Conservation (phyloP, 257 asterid species). For the Primulina huaijiensis region DNA sequence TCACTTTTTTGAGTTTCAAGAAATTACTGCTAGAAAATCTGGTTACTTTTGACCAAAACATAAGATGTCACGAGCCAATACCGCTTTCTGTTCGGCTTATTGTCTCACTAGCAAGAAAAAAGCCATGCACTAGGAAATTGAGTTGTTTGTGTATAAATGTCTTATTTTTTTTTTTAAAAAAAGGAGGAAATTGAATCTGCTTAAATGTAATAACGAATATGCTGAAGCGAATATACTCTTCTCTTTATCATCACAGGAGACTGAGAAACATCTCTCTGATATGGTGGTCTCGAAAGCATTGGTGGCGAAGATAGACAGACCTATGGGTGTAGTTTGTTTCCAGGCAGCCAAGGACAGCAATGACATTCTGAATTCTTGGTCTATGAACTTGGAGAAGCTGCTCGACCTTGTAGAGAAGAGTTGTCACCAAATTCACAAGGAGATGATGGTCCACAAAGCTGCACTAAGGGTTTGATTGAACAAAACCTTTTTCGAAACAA, state of each 20-base stretch:
- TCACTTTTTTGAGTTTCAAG: no score
- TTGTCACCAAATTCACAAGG: slow-evolving; percentile 99
- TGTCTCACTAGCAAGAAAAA: neutral
- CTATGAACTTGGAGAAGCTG: slow-evolving; percentile 88
- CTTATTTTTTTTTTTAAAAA: neutral
- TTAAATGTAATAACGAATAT: neutral
- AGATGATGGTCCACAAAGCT: slow-evolving; percentile 91
- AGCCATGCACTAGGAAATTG: neutral
- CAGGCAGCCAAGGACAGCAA: slow-evolving; percentile 83
- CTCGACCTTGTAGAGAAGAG: slow-evolving; percentile 99
- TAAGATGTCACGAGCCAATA: no score
- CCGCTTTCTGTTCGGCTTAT: no score
- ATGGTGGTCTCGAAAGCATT: slow-evolving; percentile 94
- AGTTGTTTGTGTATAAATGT: neutral
- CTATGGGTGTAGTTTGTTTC: slow-evolving; percentile 73
- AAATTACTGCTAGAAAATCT: no score
- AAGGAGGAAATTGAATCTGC: no score
- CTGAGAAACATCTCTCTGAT: slow-evolving; percentile 88
- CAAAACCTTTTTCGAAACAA: neutral
- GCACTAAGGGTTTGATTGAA: slow-evolving; percentile 54
- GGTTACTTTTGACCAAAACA: no score
- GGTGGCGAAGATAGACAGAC: slow-evolving; percentile 86
- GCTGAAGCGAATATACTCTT: neutral
- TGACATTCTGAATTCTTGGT: slow-evolving; percentile 86
- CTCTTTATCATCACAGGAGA: slow-evolving; percentile 46